Evolutionary conservation across 495 filamentous ascomycete genomes (phyloP), one percentile per base, ranked within the genome.

Genomic region (Aspergillus homomorphus): DNA sequence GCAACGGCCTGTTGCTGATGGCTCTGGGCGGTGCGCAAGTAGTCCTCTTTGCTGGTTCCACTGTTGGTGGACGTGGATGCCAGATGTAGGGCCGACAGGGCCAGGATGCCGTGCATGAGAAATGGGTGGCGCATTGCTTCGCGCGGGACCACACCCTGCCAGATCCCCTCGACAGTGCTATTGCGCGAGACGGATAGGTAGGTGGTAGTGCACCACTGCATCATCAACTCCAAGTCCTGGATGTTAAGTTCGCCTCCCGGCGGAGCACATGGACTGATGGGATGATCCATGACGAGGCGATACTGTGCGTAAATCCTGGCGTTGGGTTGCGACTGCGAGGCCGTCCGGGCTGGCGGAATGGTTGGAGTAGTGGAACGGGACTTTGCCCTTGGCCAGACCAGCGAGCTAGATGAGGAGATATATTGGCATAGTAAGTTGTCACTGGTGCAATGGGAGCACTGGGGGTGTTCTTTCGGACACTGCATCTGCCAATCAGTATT

Each of bases 41-140:
- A 66, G 55, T 66, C 56, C 53, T 62, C 62, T 59, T 24, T 60
- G 45, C 24, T 61, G 38, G 22, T 57, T 48, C 19, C 53, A 49
- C 16, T 46, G 50, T 23, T 66, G 26, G 54, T 58, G 23, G 56
- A 60, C 0, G 73, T 64, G 26, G 57, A 61, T 0, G 73, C 69
- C 9, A 83, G 66, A 53, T 82, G 76, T 2, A 81, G 66, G 16
- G 80, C 74, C 0, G 80, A 76, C 16, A 82, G 65, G 1, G 80
- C 80, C 4, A 82, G 63, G 16, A 82, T 70, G 18, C 76, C 80
- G 63, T 80, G 77, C 68, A 78, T 77, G 16, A 82, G 65, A 45
- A 73, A 72, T 6, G 75, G 71, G 59, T 77, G 70, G 16, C 62
- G 63, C 57, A 82, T 71, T 3, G 78, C 74, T 38, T 78, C 66